Evolutionary conservation across 768 basidiomycete genomes (phyloP).

Genomic region (Collybiopsis confluens): DNA sequence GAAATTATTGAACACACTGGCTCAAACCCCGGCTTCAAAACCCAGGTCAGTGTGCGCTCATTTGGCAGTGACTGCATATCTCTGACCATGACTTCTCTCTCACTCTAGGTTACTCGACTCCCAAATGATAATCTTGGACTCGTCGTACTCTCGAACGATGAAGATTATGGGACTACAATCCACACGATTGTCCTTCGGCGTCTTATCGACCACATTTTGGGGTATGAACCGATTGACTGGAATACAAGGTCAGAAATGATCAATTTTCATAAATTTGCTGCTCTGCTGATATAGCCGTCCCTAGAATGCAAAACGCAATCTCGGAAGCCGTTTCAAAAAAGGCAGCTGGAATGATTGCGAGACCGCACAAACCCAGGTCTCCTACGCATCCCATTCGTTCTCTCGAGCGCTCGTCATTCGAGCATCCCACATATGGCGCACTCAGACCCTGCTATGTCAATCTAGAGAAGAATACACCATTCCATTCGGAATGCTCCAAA

Average conservation of each 20-base stretch:
- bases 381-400: constrained; percentile 18
- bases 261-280: background rate
- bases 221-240: constrained; percentile 32
- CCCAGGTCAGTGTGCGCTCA: constrained; percentile 10
- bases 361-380: constrained; percentile 17
- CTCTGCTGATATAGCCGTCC: no score
- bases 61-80: background rate
- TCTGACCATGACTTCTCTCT: constrained; percentile 2
- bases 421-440: constrained; percentile 31
- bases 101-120: constrained; percentile 26
- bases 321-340: constrained; percentile 19
- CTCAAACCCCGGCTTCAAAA: constrained; percentile 32
- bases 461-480: background rate
- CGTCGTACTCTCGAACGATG: constrained; percentile 37
- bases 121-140: constrained; percentile 36
- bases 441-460: constrained; percentile 30
- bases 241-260: constrained; percentile 24
- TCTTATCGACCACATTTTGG: constrained; percentile 33
- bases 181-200: constrained; percentile 33
- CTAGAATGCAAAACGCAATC: constrained; percentile 15
- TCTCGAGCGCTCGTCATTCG: constrained; percentile 24
- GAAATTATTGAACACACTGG: constrained; percentile 43
- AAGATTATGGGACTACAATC: constrained; percentile 24
- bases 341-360: constrained; percentile 15
- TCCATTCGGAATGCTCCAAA: constrained; percentile 15